Base-by-base conservation (phyloP, 805 yeast species). In the Lipomyces spencermartinsiae region DNA sequence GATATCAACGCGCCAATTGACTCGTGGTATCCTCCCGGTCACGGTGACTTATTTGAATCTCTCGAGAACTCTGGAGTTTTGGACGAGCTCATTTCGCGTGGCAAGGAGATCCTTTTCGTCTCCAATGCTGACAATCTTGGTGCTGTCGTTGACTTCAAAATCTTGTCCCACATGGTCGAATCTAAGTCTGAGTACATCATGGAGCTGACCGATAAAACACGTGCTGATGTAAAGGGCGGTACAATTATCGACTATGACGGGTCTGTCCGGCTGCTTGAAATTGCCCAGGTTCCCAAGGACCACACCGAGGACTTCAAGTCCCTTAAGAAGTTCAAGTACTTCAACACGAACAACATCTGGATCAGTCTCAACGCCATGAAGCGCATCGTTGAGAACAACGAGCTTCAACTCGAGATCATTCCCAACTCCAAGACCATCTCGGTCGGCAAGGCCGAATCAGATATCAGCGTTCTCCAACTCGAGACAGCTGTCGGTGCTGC, bases 401-500 rank as follows among this genome's bases (percentile, higher is more conserved):
- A 90, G 70, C 86, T 95, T 75, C 87, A 89, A 78, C 86, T 91
- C 83, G 99, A 95, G 82, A 95, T 95, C 80, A 95, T 95, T 81
- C 98, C 99, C 78, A 95, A 95, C 83, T 86, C 85, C 74, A 95
- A 95, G 83, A 83, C 95, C 62, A 88, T 95, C 77, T 85, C 87
- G 63, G 85, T 85, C 74, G 72, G 69, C 56, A 71, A 71, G 63
- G 71, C 71, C 46, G 74, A 68, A 59, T 71, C 73, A 14, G 72
- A 69, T 35, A 59, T 71, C 39, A 97, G 97, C 68, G 98, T 94
- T 62, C 82, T 94, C 77, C 99, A 94, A 83, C 87, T 95, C 78
- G 99, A 95, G 84, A 95, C 99, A 61, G 99, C 99, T 35, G 97
- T 92, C 75, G 99, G 99, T 84, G 98, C 99, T 53, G 98, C 98